phyloP scores from a whole-genome alignment of 2,329 filamentous ascomycete species.

The Mollisiaceae sp. region DNA sequence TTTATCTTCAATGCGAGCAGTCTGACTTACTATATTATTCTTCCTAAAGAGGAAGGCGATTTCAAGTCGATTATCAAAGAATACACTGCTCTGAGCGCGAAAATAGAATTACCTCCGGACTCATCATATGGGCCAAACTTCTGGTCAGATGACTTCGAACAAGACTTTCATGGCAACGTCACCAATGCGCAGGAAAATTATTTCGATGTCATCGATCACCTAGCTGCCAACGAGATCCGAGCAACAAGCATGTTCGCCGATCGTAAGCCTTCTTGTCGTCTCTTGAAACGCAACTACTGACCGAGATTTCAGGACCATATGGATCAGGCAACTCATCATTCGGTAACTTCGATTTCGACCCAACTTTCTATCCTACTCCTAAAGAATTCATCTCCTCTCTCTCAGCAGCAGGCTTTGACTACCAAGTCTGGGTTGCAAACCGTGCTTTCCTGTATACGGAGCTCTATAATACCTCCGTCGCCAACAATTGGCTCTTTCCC shows the following conservation, averaged over 20 bases:
- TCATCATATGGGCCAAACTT: slow-evolving; percentile 44
- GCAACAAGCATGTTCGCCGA: slow-evolving; percentile 44
- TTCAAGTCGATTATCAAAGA: slow-evolving; percentile 26
- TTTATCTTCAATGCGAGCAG: slow-evolving; percentile 42
- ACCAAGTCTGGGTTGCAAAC: slow-evolving; percentile 46
- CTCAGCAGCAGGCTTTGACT: slow-evolving; percentile 42
- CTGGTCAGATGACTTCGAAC: slow-evolving; percentile 44
- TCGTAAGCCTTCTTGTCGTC: slow-evolving; percentile 26
- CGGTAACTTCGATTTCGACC: slow-evolving; percentile 47
- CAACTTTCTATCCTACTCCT: slow-evolving; percentile 42
- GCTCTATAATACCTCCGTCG: slow-evolving; percentile 41
- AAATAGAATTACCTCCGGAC: slow-evolving; percentile 42
- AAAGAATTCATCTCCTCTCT: slow-evolving; percentile 43
- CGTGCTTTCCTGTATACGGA: slow-evolving; percentile 43
- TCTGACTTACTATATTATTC: slow-evolving; percentile 43
- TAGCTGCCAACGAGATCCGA: slow-evolving; percentile 42
- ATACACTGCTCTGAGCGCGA: slow-evolving; percentile 40
- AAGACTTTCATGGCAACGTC: slow-evolving; percentile 43
- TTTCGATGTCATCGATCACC: slow-evolving; percentile 43
- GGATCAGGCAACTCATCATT: slow-evolving; percentile 42
- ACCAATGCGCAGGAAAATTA: slow-evolving; percentile 44
- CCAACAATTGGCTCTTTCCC: slow-evolving; percentile 43
- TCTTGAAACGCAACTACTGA: not conserved
- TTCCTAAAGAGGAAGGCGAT: slow-evolving; percentile 12
- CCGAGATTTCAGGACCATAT: slow-evolving; percentile 35